Base-by-base conservation (phyloP, 140 eudicot species). In the Cichorium intybus region DNA sequence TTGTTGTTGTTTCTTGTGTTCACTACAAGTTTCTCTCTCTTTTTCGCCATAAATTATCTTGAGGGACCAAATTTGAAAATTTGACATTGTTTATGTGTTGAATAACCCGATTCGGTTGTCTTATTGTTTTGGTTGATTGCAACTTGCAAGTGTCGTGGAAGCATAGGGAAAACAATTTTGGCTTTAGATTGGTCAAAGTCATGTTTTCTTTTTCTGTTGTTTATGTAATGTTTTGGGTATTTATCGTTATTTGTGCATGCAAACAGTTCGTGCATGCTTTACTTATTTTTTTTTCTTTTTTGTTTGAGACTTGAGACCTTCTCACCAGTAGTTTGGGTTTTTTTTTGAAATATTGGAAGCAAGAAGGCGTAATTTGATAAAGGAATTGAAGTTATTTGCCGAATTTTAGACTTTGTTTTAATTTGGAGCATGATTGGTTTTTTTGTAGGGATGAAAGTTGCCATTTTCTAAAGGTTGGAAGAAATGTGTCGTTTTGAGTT, bases 1-100 rank as follows among this genome's bases (percentile, higher is more conserved):
- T 68, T 84, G 87, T 79, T 81, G 85, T 85, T 81, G 85, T 85
- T 85, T 55, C 49, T 41, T 69, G 48, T 56, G 61, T 51, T 61
- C 53, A 62, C 53, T 60, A 77, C 47, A 39, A 53, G 56, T 60
- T 50, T 37, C 33, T n/a, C 5, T 35, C 11, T 66, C 75, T 56
- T 62, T 70, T 48, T 24, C 18, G 28, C 57, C 68, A 50, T 43
- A 47, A 28, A 45, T 64, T 47, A 24, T 26, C 68, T 8, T 31
- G 55, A 24, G 33, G 27, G 47, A 60, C 58, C 56, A 18, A 53
- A 18, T 59, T 43, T 43, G 49, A 43, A 43, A 26, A 51, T 47
- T 31, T 23, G 54, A 39, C 56, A 11, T 33, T 59, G 58, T 24
- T 75, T 60, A 54, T 28, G 46, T 68, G 81, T 48, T 70, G 37